Conservation (phyloP, 441 rosid species). For the Dalechampia spathulata region DNA sequence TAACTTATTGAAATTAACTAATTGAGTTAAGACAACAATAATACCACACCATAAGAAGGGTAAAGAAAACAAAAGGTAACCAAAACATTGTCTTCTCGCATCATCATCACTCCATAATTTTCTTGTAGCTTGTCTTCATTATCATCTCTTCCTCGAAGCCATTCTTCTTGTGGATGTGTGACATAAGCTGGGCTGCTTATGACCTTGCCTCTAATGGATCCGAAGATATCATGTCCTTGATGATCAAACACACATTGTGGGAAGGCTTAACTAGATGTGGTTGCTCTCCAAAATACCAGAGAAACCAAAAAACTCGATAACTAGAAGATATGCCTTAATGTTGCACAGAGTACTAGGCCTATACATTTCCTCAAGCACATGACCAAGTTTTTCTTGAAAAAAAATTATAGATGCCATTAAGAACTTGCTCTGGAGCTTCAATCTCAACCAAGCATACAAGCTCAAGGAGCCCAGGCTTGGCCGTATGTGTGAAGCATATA, state of each 20-base stretch:
- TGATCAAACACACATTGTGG: slow-evolving; percentile 40
- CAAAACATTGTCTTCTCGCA: no score
- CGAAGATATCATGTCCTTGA: slow-evolving; percentile 35
- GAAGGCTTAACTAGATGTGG: slow-evolving; percentile 40
- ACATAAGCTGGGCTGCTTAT: slow-evolving; percentile 26
- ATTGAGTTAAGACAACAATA: no score
- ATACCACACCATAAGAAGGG: no score
- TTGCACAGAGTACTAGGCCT: slow-evolving; percentile 39
- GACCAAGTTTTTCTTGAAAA: slow-evolving; percentile 38
- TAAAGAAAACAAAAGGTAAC: no score
- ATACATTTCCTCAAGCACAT: slow-evolving; percentile 35
- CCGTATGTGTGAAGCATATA: no score
- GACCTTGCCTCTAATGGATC: slow-evolving; percentile 37
- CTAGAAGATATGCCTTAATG: slow-evolving; percentile 42
- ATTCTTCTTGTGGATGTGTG: slow-evolving; percentile 42
- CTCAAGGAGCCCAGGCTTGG: slow-evolving; percentile 46
- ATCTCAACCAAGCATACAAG: slow-evolving; percentile 35
- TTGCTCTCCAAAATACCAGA: slow-evolving; percentile 25
- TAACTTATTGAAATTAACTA: no score
- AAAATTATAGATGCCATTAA: slow-evolving; percentile 35
- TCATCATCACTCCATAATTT: no score
- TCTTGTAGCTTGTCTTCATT: slow-evolving; percentile 32
- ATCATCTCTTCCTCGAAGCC: slow-evolving; percentile 47
- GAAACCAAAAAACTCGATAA: slow-evolving; percentile 40
- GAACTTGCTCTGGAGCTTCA: slow-evolving; percentile 40